Evolutionary conservation across 2,329 filamentous ascomycete species (phyloP).

Genomic region (Didymella pinodella): DNA sequence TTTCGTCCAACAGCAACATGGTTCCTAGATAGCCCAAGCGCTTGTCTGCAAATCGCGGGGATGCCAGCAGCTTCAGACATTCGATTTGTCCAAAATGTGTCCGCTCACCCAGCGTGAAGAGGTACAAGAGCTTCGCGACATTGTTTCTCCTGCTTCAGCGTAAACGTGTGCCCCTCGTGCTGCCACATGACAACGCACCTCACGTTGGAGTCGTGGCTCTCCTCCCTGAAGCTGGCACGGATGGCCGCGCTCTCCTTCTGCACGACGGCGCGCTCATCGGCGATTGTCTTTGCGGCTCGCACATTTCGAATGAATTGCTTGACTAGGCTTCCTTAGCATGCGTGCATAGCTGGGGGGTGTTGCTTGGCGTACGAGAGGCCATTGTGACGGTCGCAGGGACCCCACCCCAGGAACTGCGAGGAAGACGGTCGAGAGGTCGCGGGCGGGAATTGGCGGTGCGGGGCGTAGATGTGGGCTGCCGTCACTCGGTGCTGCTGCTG

Average conservation of each 20-base stretch:
- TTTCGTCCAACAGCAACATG: conserved; percentile 95
- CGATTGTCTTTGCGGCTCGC: conserved; percentile 97
- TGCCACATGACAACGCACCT: conserved; percentile 65
- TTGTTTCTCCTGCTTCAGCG: conserved; percentile 81
- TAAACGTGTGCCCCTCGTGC: conserved; percentile 32
- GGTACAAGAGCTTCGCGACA: conserved; percentile 96
- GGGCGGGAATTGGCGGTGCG: conserved; percentile 17
- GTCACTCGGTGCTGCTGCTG: conserved; percentile 1
- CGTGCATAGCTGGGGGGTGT: conserved; percentile 29
- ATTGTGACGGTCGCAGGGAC: conserved; percentile 61
- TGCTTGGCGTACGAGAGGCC: conserved; percentile 63
- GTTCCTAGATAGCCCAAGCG: conserved; percentile 94
- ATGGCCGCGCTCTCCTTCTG: conserved; percentile 99
- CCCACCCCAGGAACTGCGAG: conserved; percentile 52
- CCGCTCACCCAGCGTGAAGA: conserved; percentile 95
- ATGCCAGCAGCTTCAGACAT: conserved; percentile 96
- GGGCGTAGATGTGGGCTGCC: conserved; percentile 7
- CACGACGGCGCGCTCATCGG: conserved; percentile 96
- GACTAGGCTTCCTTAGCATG: conserved; percentile 65
- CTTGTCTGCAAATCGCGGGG: conserved; percentile 97
- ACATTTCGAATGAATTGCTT: conserved; percentile 99
- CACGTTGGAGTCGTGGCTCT: conserved; percentile 89
- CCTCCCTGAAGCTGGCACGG: conserved; percentile 95
- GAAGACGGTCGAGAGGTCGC: conserved; percentile 13
- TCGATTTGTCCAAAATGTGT: conserved; percentile 99